Percentiles rank a stretch among this genome's conserved stretches.
phyloP scores from a whole-genome alignment of 306 rosid genomes.

The Urtica urens region DNA sequence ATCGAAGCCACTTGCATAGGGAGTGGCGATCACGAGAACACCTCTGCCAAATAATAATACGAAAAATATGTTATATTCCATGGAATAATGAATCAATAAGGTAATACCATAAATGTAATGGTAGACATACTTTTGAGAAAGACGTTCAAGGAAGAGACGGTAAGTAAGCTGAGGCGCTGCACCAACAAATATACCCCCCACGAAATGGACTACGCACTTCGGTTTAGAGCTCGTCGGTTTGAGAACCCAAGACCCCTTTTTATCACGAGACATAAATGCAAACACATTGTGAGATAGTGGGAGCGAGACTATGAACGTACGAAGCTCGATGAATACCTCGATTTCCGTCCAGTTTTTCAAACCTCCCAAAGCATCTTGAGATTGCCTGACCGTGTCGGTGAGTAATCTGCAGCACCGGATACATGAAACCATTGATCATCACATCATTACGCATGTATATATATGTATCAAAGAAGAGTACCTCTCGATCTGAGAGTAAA shows the following conservation, averaged over 20 bases:
- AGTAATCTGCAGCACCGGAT: constrained; percentile 39
- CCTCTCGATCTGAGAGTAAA: constrained; percentile 84
- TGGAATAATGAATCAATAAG: not conserved
- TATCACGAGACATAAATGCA: constrained; percentile 8
- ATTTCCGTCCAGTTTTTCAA: constrained; percentile 70
- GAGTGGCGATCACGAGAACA: constrained; percentile 81
- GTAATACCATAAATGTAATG: not conserved
- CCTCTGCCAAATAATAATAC: constrained; percentile 46
- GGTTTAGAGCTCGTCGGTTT: constrained; percentile 60
- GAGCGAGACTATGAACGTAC: too few species aligned
- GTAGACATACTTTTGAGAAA: constrained; percentile 44
- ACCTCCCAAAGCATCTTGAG: constrained; percentile 68
- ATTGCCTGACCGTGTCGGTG: constrained; percentile 66
- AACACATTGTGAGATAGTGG: too few species aligned
- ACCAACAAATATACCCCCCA: constrained; percentile 95
- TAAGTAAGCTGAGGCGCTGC: constrained; percentile 98
- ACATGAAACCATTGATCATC: not conserved
- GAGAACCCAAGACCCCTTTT: constrained; percentile 99
- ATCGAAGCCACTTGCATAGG: constrained; percentile 97
- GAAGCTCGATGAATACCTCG: constrained; percentile 37
- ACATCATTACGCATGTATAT: too few species aligned
- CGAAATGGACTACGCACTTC: constrained; percentile 69
- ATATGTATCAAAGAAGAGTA: constrained; percentile 9
- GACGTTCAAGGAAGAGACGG: constrained; percentile 85
- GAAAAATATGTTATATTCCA: not conserved